These are phyloP conservation scores for Annona cherimola DNA, from an alignment of 164 flowering plant species.

Conservation along the genomic window DNA sequence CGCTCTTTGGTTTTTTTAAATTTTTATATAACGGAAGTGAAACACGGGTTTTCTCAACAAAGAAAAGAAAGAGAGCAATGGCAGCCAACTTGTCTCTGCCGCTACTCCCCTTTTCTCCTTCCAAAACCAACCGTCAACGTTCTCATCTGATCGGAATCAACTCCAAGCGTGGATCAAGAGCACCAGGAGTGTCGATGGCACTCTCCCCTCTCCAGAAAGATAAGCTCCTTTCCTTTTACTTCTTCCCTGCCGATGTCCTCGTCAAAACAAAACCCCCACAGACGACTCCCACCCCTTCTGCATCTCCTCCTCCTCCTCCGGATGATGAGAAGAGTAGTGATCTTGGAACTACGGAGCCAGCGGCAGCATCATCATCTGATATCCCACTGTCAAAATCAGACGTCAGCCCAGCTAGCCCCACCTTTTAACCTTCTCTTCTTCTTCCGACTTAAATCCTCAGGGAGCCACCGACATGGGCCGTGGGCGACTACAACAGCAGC, in stretches of 20 bases:
- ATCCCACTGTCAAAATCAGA: too few relatives aligned
- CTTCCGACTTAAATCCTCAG: too few relatives aligned
- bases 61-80: not conserved
- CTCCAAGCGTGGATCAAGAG: not conserved
- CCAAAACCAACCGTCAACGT: not conserved
- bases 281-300: too few relatives aligned
- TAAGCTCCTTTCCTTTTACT: not conserved
- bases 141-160: not conserved
- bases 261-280: not conserved
- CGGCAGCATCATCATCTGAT: too few relatives aligned
- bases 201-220: not conserved
- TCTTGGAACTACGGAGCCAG: too few relatives aligned
- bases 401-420: too few relatives aligned
- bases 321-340: too few relatives aligned
- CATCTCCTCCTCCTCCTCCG: not conserved
- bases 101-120: not conserved
- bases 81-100: not conserved
- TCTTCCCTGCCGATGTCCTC: not conserved
- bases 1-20: too few relatives aligned
- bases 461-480: too few relatives aligned
- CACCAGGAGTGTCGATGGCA: not conserved
- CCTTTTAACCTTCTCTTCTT: too few relatives aligned
- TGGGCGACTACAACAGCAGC: too few relatives aligned
- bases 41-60: not conserved
- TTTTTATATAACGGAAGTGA: too few relatives aligned